Conservation (phyloP, 257 asterid genomes). For the Przewalskia tangutica region DNA sequence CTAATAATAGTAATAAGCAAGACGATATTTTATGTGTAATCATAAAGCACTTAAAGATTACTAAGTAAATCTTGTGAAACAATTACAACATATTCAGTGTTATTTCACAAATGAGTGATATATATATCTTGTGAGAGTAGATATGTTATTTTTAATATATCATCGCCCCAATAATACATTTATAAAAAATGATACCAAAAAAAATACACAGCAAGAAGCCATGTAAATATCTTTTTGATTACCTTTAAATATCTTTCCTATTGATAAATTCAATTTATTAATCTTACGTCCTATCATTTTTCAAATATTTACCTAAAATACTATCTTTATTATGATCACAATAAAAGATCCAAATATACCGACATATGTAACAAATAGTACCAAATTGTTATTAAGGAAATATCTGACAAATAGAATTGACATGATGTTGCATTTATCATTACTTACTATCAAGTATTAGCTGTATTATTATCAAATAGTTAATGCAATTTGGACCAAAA, state of each 20-base stretch:
- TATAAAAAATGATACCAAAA: too few relatives aligned
- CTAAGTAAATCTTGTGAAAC: neutral
- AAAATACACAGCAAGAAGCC: too few relatives aligned
- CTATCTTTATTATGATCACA: neutral
- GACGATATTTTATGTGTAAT: neutral
- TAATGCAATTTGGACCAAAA: neutral
- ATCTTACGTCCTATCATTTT: neutral
- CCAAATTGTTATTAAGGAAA: neutral
- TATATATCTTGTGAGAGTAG: too few relatives aligned
- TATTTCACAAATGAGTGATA: too few relatives aligned
- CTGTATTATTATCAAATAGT: neutral
- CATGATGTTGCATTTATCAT: neutral
- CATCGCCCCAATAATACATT: too few relatives aligned
- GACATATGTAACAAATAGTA: neutral
- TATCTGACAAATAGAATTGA: neutral
- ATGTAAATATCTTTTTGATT: too few relatives aligned
- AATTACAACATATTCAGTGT: too few relatives aligned
- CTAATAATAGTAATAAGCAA: neutral
- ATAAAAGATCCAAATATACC: neutral
- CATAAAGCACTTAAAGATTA: neutral
- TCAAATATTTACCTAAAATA: neutral
- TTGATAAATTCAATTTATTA: too few relatives aligned
- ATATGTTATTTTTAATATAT: too few relatives aligned
- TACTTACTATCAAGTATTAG: constrained; percentile 3
- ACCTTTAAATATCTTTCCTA: too few relatives aligned